Base-by-base conservation (phyloP, 495 filamentous ascomycete genomes). In the Chaetomium fimeti region DNA sequence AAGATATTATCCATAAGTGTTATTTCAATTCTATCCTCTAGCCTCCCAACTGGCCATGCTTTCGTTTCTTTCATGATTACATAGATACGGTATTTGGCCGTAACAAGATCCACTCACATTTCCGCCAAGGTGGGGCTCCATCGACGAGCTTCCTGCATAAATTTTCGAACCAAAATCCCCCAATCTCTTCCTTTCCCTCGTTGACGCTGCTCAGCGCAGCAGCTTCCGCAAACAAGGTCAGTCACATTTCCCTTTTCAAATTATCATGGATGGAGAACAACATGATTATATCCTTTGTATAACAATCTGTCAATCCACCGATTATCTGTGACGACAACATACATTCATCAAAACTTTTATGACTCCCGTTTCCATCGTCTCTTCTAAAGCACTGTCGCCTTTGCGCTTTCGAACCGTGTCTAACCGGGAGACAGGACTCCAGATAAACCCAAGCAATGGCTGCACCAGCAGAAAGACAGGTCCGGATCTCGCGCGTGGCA, bases 401-500 rank as follows among this genome's bases (percentile, higher is more conserved):
- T 45, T 28, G 22, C 15, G 24, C 27, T 47, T 25, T 27, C 20
- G 62, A 64, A 52, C 42, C 18, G 16, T n/a, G 61, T 68, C 71
- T 73, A 70, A 73, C 65, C 25, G 57, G 54, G 55, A 42, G 15
- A 57, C 29, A 64, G 61, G 36, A 20, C 43, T 22, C 52, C 60
- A 38, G 48, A 66, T 68, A 24, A 36, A 0, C 18, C 22, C 22
- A 7, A 42, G 60, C 38, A 20, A 71, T 78, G 74, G 66, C 47
- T 29, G 27, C 40, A 12, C 56, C 47, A 57, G 32, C 62, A 36
- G 63, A 67, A 56, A 69, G 75, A 64, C 70, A 69, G 45, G 76
- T 97, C 66, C 89, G 92, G 60, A 94, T 98, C 72, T 95, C 89
- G 68, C 83, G 84, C 75, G 84, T 96, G 63, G 85, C 87, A 25